Percentiles rank a stretch among this genome's conserved stretches.
Evolutionary conservation across 352 stramenopile genomes (phyloP).

Genomic region (Plasmopara muralis): DNA sequence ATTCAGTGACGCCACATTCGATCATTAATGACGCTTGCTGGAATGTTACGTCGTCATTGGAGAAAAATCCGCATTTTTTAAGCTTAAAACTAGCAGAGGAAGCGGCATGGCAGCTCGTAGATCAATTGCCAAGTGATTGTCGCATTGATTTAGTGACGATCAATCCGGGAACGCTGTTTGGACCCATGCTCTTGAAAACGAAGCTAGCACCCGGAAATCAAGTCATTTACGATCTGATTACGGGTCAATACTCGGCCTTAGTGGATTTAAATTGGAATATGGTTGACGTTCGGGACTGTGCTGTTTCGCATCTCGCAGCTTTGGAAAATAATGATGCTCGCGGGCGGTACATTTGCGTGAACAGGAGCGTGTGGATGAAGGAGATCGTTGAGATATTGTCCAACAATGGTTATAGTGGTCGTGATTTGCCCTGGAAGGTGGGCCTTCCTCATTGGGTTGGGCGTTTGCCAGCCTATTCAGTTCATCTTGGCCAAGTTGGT

Average conservation of each 20-base stretch:
- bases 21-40: slow-evolving; percentile 82
- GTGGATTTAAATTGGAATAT: slow-evolving; percentile 87
- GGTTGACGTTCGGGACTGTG: slow-evolving; percentile 82
- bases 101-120: slow-evolving; percentile 81
- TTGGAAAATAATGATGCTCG: slow-evolving; percentile 80
- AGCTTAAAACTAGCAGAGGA: slow-evolving; percentile 85
- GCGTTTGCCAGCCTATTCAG: slow-evolving; percentile 72
- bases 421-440: slow-evolving; percentile 77
- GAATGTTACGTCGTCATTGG: slow-evolving; percentile 79
- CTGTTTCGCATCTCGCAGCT: slow-evolving; percentile 67
- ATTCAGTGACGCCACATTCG: slow-evolving; percentile 63
- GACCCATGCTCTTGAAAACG: slow-evolving; percentile 73
- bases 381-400: slow-evolving; percentile 83
- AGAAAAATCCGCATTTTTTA: slow-evolving; percentile 84
- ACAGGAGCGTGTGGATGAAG: slow-evolving; percentile 82
- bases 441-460: slow-evolving; percentile 80
- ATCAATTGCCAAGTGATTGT: slow-evolving; percentile 74
- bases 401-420: slow-evolving; percentile 78
- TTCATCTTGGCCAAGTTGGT: slow-evolving; percentile 83
- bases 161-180: slow-evolving; percentile 80
- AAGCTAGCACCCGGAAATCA: slow-evolving; percentile 81
- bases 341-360: slow-evolving; percentile 83
- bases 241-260: slow-evolving; percentile 78
- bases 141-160: slow-evolving; percentile 84
- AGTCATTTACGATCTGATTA: slow-evolving; percentile 84